Conservation (phyloP, 169 alveolate genomes). For the Cyclospora cayetanensis region DNA sequence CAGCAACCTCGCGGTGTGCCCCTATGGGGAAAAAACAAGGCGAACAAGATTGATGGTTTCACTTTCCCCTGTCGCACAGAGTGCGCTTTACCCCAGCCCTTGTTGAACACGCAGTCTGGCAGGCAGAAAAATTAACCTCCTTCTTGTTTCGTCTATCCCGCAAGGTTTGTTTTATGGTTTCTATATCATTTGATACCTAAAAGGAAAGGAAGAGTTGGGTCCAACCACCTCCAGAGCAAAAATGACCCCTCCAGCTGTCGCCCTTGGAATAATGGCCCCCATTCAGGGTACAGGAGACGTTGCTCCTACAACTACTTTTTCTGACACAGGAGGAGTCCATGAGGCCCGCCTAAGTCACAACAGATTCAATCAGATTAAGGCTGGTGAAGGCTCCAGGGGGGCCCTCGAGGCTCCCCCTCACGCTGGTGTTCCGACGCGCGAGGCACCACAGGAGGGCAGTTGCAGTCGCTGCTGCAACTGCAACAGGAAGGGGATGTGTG, state of each 20-base stretch:
- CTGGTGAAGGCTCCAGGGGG: no score
- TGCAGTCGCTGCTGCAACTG: conserved; percentile 49
- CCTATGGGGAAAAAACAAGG: no score
- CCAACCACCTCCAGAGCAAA: neutral
- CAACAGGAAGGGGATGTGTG: conserved; percentile 18
- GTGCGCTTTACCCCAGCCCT: neutral
- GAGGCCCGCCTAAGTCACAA: conserved; percentile 21
- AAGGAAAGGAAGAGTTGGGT: neutral
- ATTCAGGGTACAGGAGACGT: conserved; percentile 26
- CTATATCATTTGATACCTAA: conserved; percentile 8
- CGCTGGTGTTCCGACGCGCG: neutral
- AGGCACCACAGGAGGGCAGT: conserved; percentile 19
- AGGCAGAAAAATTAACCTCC: no score
- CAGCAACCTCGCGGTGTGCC: no score
- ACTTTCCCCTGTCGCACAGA: neutral
- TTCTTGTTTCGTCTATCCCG: neutral
- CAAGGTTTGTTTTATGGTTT: conserved; percentile 50
- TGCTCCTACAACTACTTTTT: neutral
- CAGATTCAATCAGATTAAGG: no score
- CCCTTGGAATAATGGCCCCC: conserved; percentile 55
- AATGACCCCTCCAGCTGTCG: conserved; percentile 33
- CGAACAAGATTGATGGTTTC: no score
- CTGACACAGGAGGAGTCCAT: conserved; percentile 33
- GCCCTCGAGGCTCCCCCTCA: no score
- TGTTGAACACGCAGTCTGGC: no score